phyloP scores from a whole-genome alignment of 768 basidiomycete genomes.

The Sistotremastrum niveocremeum region DNA sequence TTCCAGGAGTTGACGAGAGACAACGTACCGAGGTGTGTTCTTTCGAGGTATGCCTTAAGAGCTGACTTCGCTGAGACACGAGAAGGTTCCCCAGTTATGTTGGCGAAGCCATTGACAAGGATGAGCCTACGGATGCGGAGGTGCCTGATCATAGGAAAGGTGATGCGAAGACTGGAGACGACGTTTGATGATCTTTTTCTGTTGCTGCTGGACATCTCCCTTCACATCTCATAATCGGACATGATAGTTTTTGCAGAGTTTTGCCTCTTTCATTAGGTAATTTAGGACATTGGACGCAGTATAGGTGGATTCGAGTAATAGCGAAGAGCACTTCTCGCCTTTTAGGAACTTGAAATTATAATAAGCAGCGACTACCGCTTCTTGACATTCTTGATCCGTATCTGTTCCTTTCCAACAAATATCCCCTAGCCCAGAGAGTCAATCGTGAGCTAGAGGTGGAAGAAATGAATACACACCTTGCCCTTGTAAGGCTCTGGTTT shows the following conservation, averaged over 20 bases:
- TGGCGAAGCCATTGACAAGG: conserved; percentile 40
- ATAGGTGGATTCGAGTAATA: no score
- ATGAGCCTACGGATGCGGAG: conserved; percentile 40
- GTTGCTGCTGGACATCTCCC: no score
- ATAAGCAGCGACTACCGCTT: conserved; percentile 59
- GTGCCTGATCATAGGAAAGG: conserved; percentile 21
- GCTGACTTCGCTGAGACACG: no score
- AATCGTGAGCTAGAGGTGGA: neutral
- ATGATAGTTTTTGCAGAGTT: no score
- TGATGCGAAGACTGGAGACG: no score
- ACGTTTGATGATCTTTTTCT: no score
- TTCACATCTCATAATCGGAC: no score
- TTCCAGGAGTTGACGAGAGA: conserved; percentile 48
- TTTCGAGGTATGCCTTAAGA: neutral
- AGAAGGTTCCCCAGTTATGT: conserved; percentile 40
- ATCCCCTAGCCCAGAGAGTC: conserved; percentile 50
- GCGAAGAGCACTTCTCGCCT: no score
- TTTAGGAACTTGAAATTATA: neutral
- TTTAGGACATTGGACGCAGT: no score
- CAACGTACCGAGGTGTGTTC: conserved; percentile 36
- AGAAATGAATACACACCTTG: conserved; percentile 49
- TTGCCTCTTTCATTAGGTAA: no score
- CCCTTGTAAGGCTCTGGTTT: conserved; percentile 97
- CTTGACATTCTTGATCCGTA: conserved; percentile 84
- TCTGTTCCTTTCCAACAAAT: conserved; percentile 85